Base-by-base conservation (phyloP, 768 basidiomycete species). In the Lyophyllum decastes region DNA sequence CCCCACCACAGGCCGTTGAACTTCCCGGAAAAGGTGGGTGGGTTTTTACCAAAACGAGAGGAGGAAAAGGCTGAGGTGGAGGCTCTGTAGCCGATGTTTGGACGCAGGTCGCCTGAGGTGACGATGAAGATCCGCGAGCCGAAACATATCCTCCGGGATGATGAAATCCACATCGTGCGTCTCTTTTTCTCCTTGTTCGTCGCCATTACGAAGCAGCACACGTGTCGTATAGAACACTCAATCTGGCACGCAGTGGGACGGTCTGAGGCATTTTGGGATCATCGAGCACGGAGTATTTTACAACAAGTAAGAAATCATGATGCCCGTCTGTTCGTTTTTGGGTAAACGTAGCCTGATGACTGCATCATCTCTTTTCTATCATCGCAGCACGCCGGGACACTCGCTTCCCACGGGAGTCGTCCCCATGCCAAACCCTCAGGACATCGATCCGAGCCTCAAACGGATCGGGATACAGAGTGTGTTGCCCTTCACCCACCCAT, bases 231-330 rank as follows among this genome's bases (percentile, higher is more conserved):
- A 88, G 87, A 88, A 89, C 61, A 86, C 87, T 0, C 88, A 89
- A 71, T 86, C 86, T 0, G 85, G 87, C 9, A 78, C 85, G 4
- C 87, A 89, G 62, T 88, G 87, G 87, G 87, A 89, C 61, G 86
- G 87, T 8, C 54, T 88, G 66, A 76, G 80, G 58, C 86, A 88
- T 61, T 84, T 77, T 63, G 84, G 84, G 2, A 58, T 88, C 41
- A 48, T 68, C 0, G 77, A 81, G 16, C 79, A 87, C 60, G 75
- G 74, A 2, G 72, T 86, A 21, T 86, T 84, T 65, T 41, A 41
- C 40, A 41, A 41, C 40, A 41, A 41, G 35, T 38, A 16, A 30
- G 35, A 12, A 17, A 38, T 38, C 35, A 38, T 38, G 3, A 4
- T 12, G 35, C 35, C 6, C 16, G 6, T 12, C 10, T 17, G 35